phyloP scores from a whole-genome alignment of 116 monocot genomes.

The Posidonia oceanica region DNA sequence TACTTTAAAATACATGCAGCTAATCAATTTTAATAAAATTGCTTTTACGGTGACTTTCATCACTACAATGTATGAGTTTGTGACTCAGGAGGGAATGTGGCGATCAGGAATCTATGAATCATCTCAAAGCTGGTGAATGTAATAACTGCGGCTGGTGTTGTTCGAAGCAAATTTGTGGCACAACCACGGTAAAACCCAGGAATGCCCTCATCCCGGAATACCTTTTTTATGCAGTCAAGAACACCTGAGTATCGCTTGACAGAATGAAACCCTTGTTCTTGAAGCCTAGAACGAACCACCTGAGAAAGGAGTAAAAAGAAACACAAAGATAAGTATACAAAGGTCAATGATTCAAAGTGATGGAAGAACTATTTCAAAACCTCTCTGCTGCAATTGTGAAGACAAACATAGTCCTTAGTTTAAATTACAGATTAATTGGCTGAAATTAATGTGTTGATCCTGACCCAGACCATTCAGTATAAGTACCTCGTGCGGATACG shows the following conservation, averaged over 20 bases:
- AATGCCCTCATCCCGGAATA: constrained; percentile 50
- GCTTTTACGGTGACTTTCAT: background rate
- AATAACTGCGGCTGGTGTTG: constrained; percentile 84
- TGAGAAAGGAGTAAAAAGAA: constrained; percentile 9
- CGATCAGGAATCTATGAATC: constrained; percentile 71
- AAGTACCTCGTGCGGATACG: constrained; percentile 91
- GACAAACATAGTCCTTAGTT: too few relatives aligned
- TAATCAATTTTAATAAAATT: background rate
- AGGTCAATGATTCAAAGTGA: background rate
- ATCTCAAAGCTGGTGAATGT: constrained; percentile 98
- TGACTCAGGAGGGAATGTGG: constrained; percentile 42
- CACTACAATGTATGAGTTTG: constrained; percentile 34
- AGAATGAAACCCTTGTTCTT: constrained; percentile 65
- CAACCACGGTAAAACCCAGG: constrained; percentile 85
- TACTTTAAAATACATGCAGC: too few relatives aligned
- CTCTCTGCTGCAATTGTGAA: too few relatives aligned
- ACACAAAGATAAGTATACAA: background rate
- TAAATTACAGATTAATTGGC: too few relatives aligned
- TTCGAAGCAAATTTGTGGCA: constrained; percentile 73
- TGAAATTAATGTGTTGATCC: background rate
- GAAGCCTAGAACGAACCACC: constrained; percentile 89
- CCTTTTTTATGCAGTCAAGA: constrained; percentile 65
- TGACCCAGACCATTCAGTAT: background rate
- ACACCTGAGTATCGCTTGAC: constrained; percentile 46
- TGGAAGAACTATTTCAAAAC: too few relatives aligned